Base-by-base conservation (phyloP, 179 eudicot species). In the Kewa caespitosa region DNA sequence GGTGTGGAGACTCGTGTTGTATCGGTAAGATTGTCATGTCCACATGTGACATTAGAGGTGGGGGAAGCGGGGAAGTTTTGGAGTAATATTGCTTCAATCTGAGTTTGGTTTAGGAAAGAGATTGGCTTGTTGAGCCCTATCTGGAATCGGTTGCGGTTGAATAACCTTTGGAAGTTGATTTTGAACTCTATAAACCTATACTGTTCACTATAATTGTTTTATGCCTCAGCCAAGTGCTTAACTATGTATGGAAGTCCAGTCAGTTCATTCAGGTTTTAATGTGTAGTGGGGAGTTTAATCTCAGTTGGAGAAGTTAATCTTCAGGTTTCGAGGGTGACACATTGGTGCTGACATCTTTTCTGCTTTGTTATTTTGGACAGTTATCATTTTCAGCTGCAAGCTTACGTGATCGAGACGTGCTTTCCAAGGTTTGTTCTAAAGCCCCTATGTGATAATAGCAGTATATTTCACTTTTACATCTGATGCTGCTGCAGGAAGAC, bases 351-450 rank as follows among this genome's bases (percentile, higher is more conserved):
- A 74, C 38, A 17, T 72, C 79, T 80, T 60, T 25, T 78, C 12
- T 62, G 54, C 73, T 72, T 42, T 37, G 72, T 62, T 37, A 63
- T 69, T 59, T 81, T 25, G n/a, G 74, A 82, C 97, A 96, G 99
- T 80, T 96, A 74, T 90, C 99, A 38, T 69, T 96, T 43, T 90
- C 99, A 66, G 98, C 96, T 78, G 75, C 97, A 77, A 84, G 89
- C 79, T 88, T 96, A 74, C 89, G 90, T 73, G 91, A 96, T 74
- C 84, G 89, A 42, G 98, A 96, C 76, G 84, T 91, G 82, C 87
- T 96, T 83, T 96, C 98, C 71, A 93, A 93, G 99, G 99, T 96
- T 82, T 79, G 94, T 60, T 72, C 37, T 78, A 18, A 25, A 74
- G 2, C 23, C 68, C 74, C 37, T 74, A 46, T 74, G 34, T 74